These are phyloP conservation scores for Ochromonadaceae sp. DNA, from an alignment of 352 stramenopile species.

Conservation along the genomic window DNA sequence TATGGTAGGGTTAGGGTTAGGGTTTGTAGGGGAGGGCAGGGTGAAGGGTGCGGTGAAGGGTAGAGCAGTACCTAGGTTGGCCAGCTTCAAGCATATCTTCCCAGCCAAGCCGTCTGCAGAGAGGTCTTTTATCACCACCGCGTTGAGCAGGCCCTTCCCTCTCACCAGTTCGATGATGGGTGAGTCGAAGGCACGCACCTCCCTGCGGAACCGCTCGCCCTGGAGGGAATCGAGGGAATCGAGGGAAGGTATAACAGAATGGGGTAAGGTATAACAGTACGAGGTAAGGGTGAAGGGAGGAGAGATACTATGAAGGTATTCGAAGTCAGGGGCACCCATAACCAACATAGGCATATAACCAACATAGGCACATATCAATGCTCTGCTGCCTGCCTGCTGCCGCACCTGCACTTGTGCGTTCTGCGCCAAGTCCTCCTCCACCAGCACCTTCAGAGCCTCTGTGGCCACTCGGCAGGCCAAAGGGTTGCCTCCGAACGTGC, in stretches of 20 bases:
- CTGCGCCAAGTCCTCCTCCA: constrained; percentile 86
- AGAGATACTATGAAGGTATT: no score
- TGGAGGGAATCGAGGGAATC: constrained; percentile 40
- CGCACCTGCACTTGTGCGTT: constrained; percentile 71
- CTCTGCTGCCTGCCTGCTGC: no score
- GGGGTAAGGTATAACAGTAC: no score
- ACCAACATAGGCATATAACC: no score
- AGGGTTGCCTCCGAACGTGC: constrained; percentile 90
- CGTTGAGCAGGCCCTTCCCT: constrained; percentile 89
- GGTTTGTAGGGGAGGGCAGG: no score
- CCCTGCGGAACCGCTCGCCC: constrained; percentile 2
- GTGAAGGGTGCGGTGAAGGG: no score
- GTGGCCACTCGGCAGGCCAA: constrained; percentile 90
- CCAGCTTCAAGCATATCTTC: constrained; percentile 87
- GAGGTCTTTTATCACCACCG: constrained; percentile 85
- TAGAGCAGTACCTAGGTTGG: constrained; percentile 74
- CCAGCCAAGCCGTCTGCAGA: constrained; percentile 60
- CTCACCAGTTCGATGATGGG: constrained; percentile 58
- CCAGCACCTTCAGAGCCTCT: constrained; percentile 81
- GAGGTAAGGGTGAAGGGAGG: no score
- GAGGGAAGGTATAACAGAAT: no score
- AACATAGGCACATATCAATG: no score
- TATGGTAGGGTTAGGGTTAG: no score
- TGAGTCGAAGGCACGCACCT: constrained; percentile 36
- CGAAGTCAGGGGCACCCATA: no score